Evolutionary conservation across 495 filamentous ascomycete genomes (phyloP).

Genomic region (Rostrohypoxylon terebratum): DNA sequence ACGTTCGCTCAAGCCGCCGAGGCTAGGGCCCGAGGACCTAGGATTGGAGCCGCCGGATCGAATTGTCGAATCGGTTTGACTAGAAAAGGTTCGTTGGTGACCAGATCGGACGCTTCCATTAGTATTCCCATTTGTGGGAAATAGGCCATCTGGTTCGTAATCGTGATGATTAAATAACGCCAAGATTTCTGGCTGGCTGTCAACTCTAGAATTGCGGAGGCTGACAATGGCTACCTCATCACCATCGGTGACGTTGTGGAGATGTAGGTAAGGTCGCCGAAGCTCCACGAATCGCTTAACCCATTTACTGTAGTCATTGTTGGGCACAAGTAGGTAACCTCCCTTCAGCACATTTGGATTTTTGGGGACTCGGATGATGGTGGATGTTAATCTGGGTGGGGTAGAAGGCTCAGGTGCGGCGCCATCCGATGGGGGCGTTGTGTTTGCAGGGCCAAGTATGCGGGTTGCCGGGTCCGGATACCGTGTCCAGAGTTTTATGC

Average conservation of each 20-base stretch:
- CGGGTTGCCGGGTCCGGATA: constrained; percentile 78
- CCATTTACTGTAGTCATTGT: constrained; percentile 81
- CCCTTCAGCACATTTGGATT: constrained; percentile 80
- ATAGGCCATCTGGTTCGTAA: constrained; percentile 42
- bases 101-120: constrained; percentile 44
- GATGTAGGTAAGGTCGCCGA: constrained; percentile 89
- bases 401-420: constrained; percentile 53
- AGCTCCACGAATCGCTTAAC: constrained; percentile 92
- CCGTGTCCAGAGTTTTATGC: constrained; percentile 80
- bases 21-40: constrained; percentile 46
- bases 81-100: constrained; percentile 49
- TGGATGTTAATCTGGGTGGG: constrained; percentile 71
- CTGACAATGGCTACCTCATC: constrained; percentile 92
- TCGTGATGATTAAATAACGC: constrained; percentile 70
- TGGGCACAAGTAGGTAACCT: constrained; percentile 85
- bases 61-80: constrained; percentile 49
- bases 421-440: constrained; percentile 77
- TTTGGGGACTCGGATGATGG: constrained; percentile 76
- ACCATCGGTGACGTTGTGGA: constrained; percentile 83
- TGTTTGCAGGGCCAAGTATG: constrained; percentile 80
- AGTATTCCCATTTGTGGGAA: constrained; percentile 25
- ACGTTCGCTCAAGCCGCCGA: constrained; percentile 62
- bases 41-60: constrained; percentile 47
- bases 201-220: constrained; percentile 83
- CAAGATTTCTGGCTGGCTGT: constrained; percentile 87